phyloP scores from a whole-genome alignment of 257 asterid species.

The Prunella vulgaris region DNA sequence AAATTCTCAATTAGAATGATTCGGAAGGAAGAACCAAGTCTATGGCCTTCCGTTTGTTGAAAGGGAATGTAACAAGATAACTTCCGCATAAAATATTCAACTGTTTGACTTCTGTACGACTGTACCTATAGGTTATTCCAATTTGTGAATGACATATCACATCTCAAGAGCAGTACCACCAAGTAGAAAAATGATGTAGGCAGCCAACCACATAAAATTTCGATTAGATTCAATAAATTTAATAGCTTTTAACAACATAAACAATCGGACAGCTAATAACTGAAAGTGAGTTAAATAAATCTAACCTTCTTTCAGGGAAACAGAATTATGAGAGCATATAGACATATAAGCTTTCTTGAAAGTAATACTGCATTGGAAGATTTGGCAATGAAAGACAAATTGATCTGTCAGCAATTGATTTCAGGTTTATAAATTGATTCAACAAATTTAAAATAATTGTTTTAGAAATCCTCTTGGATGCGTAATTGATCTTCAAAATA shows the following conservation, averaged over 20 bases:
- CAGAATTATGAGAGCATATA: not conserved
- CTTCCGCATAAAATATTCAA: not conserved
- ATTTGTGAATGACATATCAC: not conserved
- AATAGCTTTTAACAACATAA: not conserved
- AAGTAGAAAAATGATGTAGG: not conserved
- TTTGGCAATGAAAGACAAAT: not conserved
- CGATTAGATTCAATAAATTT: not conserved
- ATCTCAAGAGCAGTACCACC: not conserved
- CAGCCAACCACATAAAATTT: not conserved
- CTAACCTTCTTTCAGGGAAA: not conserved
- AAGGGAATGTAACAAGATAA: not conserved
- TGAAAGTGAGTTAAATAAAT: not conserved
- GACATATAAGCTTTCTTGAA: not conserved
- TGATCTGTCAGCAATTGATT: not conserved
- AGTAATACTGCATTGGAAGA: not conserved
- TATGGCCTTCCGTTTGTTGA: not conserved
- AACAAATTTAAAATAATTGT: not conserved
- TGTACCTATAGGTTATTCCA: not conserved
- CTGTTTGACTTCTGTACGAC: not conserved
- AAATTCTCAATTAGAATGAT: not conserved
- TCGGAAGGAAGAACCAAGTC: not conserved
- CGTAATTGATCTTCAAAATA: not conserved
- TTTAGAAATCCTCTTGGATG: not conserved
- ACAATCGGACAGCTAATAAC: not conserved
- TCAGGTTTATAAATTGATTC: not conserved